Evolutionary conservation across 371 early-diverging fungal genomes (phyloP).

Genomic region (Rhizopus arrhizus): DNA sequence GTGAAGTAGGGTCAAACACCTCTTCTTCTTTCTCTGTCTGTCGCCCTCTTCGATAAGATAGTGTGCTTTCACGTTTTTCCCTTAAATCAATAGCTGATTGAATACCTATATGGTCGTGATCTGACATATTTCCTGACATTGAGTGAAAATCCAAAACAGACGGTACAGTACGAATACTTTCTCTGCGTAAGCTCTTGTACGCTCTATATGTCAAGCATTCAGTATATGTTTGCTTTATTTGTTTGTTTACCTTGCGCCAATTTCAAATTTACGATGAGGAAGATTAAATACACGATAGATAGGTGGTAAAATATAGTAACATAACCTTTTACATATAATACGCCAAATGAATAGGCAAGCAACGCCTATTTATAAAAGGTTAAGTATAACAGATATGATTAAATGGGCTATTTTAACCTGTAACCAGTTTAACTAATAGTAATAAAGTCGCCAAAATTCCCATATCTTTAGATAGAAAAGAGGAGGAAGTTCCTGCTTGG

Average conservation of each 20-base stretch:
- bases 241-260: conserved; percentile 45
- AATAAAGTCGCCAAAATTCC: conserved; percentile 35
- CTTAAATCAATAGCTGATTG: no score
- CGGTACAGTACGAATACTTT: conserved; percentile 65
- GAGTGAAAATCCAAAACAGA: conserved; percentile 64
- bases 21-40: conserved; percentile 20
- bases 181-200: conserved; percentile 59
- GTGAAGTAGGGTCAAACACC: conserved; percentile 30
- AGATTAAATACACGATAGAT: conserved; percentile 65
- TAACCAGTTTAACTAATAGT: conserved; percentile 47
- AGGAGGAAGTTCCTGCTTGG: conserved; percentile 37
- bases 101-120: conserved; percentile 52
- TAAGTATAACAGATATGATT: background rate
- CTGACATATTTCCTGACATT: conserved; percentile 49
- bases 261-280: conserved; percentile 61
- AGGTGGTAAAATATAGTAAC: conserved; percentile 62
- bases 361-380: conserved; percentile 34
- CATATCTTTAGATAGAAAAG: conserved; percentile 39
- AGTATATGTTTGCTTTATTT: background rate
- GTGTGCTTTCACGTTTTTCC: conserved; percentile 12
- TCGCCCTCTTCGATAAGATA: conserved; percentile 38
- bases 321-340: conserved; percentile 58
- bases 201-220: conserved; percentile 36
- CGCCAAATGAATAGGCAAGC: conserved; percentile 66
- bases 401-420: conserved; percentile 31